Evolutionary conservation across 1,284 basidiomycete genomes (phyloP), one percentile per base, ranked within the genome.

Genomic region (Gyrodon tennesseensis): DNA sequence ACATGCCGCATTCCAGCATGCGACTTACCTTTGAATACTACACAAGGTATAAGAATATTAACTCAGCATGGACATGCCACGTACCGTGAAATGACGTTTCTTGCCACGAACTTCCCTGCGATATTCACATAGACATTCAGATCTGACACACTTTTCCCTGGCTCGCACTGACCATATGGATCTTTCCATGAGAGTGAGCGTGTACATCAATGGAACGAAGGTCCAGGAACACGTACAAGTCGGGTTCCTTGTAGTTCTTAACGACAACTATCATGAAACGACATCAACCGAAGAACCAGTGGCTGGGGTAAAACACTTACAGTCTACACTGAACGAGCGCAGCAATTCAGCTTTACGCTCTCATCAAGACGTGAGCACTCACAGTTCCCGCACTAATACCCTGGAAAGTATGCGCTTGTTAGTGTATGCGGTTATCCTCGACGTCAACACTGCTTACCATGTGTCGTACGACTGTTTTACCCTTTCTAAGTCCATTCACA

Each of bases 61-160:
- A 56, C 11, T 27, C 16, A 5, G 19, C 18, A 18, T 25, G 31
- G 21, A 27, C 7, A 29, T 39, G 37, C 49, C n/a, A 78, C 86
- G 63, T 67, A 90, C 90, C 55, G 90, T 90, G 71, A 96, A 97
- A 75, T 96, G 87, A 65, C 91, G 86, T 75, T 90, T 84, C 73
- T 86, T 85, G 65, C 89, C 88, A 64, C 93, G 83, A 19, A 94
- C 93, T 78, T 95, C 93, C 92, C 92, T 92, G 70, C 23, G 64
- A 54, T 80, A 65, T 60, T 48, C 61, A 61, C 55, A 66, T 40
- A 52, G 60, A 68, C 53, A 64, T 68, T 70, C 57, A 69, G 67
- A 68, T 41, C 40, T 56, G 52, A 71, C 51, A 75, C 65, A 70
- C 55, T 59, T 58, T 67, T 62, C 63, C 68, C 59, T 70, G 65